Evolutionary conservation across 371 early-diverging fungal genomes (phyloP), one percentile per base, ranked within the genome.

Genomic region (Coelomomyces lativittatus): DNA sequence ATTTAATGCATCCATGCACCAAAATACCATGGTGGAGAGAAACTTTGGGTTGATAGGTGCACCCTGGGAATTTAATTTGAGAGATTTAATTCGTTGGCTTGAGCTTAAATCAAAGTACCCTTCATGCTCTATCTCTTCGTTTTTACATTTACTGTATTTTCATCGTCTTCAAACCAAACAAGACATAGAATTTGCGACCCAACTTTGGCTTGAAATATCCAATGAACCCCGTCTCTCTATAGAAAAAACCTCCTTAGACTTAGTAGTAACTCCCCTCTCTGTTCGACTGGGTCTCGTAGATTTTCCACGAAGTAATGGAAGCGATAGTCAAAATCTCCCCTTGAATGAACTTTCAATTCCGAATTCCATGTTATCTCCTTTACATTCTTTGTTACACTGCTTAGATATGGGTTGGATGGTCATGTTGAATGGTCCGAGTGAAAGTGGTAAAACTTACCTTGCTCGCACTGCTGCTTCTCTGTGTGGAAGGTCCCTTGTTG

Each of bases 31-130:
- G 82, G 70, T 76, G 28, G 67, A 67, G 40, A 67, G 83, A 33
- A 53, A 56, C 31, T 91, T 91, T 64, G 95, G 86, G 28, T 62
- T 72, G 27, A 64, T 69, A 3, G 97, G 97, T n/a, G 66, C 78
- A 15, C 97, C 97, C 3, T 96, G 95, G 95, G 95, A 96, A 57
- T 96, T 95, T 62, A 96, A 96, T 54, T 61, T 96, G 46, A 84
- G 97, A 34, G 97, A 96, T 67, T 82, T 91, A 21, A 78, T 87
- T 63, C 80, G 97, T 40, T 92, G 95, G 86, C 65, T 93, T 49
- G 87, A 91, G 37, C 58, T 89, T 26, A 70, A 80, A 67, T 62
- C 64, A 27, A 53, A 63, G 34, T 39, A 54, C 28, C 55, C 48
- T 48, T 48, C 53, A 48, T 51, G 58, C 35, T 67, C 75, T 29